A percentile compares a stretch with the other conserved stretches of the same genome.
These are phyloP conservation scores for Aspergillus intermedius DNA, from an alignment of 2,329 filamentous ascomycete genomes.

Conservation along the genomic window DNA sequence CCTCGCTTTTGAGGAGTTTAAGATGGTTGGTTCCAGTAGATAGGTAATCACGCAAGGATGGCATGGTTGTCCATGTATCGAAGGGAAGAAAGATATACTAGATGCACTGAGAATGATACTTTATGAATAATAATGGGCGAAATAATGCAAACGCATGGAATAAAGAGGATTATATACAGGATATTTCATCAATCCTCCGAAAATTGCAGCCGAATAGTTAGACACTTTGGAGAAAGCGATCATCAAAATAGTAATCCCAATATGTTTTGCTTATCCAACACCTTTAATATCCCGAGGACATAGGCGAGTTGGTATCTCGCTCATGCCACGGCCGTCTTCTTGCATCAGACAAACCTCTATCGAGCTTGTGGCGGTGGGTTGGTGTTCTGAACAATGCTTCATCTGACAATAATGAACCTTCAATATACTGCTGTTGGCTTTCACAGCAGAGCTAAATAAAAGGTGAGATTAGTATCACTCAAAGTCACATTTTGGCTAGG, in stretches of 20 bases:
- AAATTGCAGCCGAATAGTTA: too few species aligned
- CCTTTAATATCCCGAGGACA: neutral
- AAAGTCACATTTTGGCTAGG: neutral
- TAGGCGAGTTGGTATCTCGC: neutral
- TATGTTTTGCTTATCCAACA: neutral
- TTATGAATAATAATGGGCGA: too few species aligned
- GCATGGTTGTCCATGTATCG: too few species aligned
- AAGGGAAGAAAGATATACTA: too few species aligned
- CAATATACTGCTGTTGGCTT: neutral
- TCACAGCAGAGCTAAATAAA: neutral
- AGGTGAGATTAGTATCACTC: neutral
- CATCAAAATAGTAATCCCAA: neutral
- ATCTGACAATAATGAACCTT: neutral
- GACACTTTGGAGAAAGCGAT: neutral
- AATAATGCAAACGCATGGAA: too few species aligned
- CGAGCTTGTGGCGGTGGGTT: neutral
- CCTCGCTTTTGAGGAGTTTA: too few species aligned
- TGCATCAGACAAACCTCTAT: neutral
- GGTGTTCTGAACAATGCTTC: neutral
- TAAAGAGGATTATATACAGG: too few species aligned
- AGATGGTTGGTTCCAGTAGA: too few species aligned
- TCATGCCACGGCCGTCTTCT: neutral
- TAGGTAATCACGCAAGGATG: too few species aligned
- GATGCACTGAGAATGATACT: too few species aligned
- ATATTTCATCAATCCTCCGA: too few species aligned